A percentile compares a stretch with the other conserved stretches of the same genome.
These are phyloP conservation scores for Pseudogymnoascus sp. DNA, from an alignment of 2,329 filamentous ascomycete genomes.

Conservation along the genomic window DNA sequence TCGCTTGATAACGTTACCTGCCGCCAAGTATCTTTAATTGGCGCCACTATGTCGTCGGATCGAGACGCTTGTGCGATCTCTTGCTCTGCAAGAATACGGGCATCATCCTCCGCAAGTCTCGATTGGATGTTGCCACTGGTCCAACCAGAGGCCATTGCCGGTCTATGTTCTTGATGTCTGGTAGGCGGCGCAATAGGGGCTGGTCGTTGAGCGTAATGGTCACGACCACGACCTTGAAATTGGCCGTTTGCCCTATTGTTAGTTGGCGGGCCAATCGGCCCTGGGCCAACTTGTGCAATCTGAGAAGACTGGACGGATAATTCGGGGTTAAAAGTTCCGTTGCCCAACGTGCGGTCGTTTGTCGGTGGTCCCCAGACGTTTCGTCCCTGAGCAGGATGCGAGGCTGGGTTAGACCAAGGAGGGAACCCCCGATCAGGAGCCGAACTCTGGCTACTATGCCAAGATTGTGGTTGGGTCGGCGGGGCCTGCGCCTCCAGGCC, in stretches of 20 bases:
- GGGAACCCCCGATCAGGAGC: conserved; percentile 38
- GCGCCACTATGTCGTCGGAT: not conserved
- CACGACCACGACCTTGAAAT: conserved; percentile 23
- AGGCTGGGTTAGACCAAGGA: conserved; percentile 38
- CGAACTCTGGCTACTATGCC: conserved; percentile 26
- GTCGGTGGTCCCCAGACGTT: conserved; percentile 73
- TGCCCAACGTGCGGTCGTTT: conserved; percentile 64
- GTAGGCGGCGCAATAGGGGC: conserved; percentile 28
- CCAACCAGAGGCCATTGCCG: not conserved
- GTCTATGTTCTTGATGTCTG: conserved; percentile 16
- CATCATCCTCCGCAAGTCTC: conserved; percentile 12
- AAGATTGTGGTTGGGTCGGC: conserved; percentile 20
- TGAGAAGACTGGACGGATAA: conserved; percentile 38
- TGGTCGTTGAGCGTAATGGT: conserved; percentile 24
- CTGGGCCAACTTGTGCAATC: conserved; percentile 21
- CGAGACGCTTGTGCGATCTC: conserved; percentile 2
- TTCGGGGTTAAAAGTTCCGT: conserved; percentile 66
- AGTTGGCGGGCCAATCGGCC: conserved; percentile 29
- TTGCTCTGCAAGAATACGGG: conserved; percentile 5
- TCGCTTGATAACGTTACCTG: not conserved
- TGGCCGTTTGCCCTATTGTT: conserved; percentile 22
- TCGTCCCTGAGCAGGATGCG: conserved; percentile 36
- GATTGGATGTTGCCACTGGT: conserved; percentile 5
- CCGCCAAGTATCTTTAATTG: conserved; percentile 13
- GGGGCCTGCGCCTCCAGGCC: not conserved